These are phyloP conservation scores for Kalmusia sp. DNA, from an alignment of 2,329 filamentous ascomycete genomes.

Conservation along the genomic window DNA sequence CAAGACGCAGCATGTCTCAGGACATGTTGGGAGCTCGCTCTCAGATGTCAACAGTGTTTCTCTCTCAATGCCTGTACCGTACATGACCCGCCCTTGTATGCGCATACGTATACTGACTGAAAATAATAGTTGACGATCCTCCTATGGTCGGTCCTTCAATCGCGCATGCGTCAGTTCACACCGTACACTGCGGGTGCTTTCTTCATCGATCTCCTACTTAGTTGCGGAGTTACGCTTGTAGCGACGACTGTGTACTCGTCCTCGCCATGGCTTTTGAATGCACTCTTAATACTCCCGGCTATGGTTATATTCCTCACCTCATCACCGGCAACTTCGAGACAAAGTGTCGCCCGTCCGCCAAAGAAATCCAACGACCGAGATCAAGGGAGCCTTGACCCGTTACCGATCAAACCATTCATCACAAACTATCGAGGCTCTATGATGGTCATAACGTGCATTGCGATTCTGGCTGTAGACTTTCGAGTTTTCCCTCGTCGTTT, in stretches of 20 bases:
- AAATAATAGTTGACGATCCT: slow-evolving; percentile 73
- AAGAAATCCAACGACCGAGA: slow-evolving; percentile 26
- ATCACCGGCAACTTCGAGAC: slow-evolving; percentile 23
- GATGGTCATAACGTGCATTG: slow-evolving; percentile 87
- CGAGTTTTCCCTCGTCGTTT: slow-evolving; percentile 90
- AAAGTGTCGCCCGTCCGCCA: slow-evolving; percentile 26
- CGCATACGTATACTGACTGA: slow-evolving; percentile 31
- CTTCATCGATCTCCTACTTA: slow-evolving; percentile 84
- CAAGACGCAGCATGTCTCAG: slow-evolving; percentile 96
- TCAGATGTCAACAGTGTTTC: slow-evolving; percentile 88
- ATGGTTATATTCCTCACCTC: slow-evolving; percentile 64
- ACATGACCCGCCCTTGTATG: slow-evolving; percentile 25
- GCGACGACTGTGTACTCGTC: slow-evolving; percentile 85
- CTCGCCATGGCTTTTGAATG: slow-evolving; percentile 74
- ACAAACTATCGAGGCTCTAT: slow-evolving; percentile 90
- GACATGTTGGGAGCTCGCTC: slow-evolving; percentile 82
- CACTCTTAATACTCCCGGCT: slow-evolving; percentile 76
- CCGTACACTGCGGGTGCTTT: slow-evolving; percentile 73
- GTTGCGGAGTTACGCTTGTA: slow-evolving; percentile 81
- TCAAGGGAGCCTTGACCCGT: slow-evolving; percentile 50
- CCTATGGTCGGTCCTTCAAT: slow-evolving; percentile 88
- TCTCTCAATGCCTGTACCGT: slow-evolving; percentile 78
- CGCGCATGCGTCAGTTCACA: slow-evolving; percentile 82
- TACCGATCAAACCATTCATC: slow-evolving; percentile 89
- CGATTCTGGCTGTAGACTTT: slow-evolving; percentile 97